phyloP scores from a whole-genome alignment of 495 filamentous ascomycete species.

The Lophium mytilinum region DNA sequence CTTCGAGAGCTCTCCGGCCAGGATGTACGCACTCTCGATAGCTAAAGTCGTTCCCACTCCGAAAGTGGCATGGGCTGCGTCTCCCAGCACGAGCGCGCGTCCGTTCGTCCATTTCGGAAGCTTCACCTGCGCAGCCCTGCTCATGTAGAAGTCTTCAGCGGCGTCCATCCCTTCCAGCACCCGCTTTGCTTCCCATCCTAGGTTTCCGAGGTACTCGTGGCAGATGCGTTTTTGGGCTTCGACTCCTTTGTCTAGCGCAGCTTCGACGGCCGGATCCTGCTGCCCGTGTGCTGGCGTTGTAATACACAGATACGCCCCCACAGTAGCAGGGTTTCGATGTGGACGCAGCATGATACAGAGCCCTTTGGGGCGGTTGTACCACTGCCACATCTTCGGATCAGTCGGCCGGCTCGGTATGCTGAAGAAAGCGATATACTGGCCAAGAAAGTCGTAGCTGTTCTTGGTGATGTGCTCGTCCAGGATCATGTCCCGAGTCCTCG shows the following conservation, averaged over 20 bases:
- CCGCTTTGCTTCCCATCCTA: conserved; percentile 4
- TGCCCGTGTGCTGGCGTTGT: no score
- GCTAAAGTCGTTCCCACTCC: conserved; percentile 22
- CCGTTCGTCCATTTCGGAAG: conserved; percentile 5
- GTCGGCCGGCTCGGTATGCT: conserved; percentile 14
- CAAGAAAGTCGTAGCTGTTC: conserved; percentile 7
- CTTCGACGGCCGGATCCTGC: no score
- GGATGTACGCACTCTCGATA: conserved; percentile 18
- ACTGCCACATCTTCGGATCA: conserved; percentile 1
- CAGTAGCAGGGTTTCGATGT: no score
- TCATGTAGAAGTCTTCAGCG: conserved; percentile 23
- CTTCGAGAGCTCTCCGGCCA: conserved; percentile 22
- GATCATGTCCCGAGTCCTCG: conserved; percentile 17
- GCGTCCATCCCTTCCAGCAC: conserved; percentile 20
- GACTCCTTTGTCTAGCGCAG: no score
- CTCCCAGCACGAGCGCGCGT: conserved; percentile 16
- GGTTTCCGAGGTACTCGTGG: no score
- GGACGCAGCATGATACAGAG: no score
- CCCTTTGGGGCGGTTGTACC: conserved; percentile 14
- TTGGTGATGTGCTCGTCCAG: conserved; percentile 10
- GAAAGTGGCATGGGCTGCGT: conserved; percentile 16
- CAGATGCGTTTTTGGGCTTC: no score
- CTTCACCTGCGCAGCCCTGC: conserved; percentile 8
- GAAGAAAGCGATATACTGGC: conserved; percentile 26
- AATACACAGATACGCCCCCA: no score